These are phyloP conservation scores for Metschnikowia lachancei DNA, from an alignment of 805 yeast genomes.

Conservation along the genomic window DNA sequence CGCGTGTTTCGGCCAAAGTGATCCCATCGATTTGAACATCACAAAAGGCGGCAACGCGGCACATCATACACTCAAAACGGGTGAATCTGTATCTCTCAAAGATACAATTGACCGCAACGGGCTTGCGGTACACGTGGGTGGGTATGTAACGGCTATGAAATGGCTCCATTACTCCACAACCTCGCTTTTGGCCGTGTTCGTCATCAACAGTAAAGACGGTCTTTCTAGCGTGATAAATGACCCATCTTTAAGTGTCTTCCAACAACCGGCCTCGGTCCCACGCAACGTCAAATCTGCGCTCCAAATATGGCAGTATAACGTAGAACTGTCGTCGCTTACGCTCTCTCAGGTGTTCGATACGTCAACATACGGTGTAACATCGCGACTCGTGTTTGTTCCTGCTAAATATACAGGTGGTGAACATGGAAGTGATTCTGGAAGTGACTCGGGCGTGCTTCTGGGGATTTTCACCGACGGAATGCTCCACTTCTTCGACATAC, in stretches of 20 bases:
- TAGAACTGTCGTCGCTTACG: slow-evolving; percentile 22
- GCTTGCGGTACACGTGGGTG: slow-evolving; percentile 48
- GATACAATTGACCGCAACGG: slow-evolving; percentile 32
- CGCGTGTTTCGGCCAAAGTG: slow-evolving; percentile 22
- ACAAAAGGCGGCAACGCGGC: slow-evolving; percentile 13
- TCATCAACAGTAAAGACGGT: slow-evolving; percentile 36
- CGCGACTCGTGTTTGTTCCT: slow-evolving; percentile 42
- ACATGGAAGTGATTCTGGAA: slow-evolving; percentile 27
- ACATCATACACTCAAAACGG: slow-evolving; percentile 4
- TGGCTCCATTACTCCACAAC: slow-evolving; percentile 43
- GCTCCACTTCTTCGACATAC: slow-evolving; percentile 46
- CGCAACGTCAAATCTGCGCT: slow-evolving; percentile 36
- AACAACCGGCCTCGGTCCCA: slow-evolving; percentile 4
- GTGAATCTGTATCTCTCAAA: slow-evolving; percentile 11
- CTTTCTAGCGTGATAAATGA: slow-evolving; percentile 22
- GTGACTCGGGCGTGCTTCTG: slow-evolving; percentile 18
- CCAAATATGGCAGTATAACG: slow-evolving; percentile 42
- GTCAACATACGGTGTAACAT: slow-evolving; percentile 44
- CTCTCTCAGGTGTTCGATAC: slow-evolving; percentile 32
- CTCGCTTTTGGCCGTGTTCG: slow-evolving; percentile 48
- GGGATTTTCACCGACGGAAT: slow-evolving; percentile 59
- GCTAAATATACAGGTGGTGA: slow-evolving; percentile 24
- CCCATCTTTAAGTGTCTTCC: slow-evolving; percentile 34
- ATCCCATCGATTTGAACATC: slow-evolving; percentile 18
- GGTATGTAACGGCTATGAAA: slow-evolving; percentile 48